Conservation (phyloP, 73 alveolate genomes). For the Paramecium biaurelia region DNA sequence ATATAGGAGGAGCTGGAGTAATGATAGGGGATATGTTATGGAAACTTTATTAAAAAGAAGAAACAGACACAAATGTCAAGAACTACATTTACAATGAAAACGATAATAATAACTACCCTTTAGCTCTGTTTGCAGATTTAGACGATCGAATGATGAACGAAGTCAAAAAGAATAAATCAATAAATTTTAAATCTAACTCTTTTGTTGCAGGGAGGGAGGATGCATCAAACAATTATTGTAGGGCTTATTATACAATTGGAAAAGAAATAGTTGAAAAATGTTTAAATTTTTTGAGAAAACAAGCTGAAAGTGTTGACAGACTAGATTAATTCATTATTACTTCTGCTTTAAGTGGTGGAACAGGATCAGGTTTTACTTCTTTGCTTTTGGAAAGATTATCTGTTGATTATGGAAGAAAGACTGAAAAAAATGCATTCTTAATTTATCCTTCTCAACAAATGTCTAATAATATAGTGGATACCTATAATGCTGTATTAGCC, state of each 20-base stretch:
- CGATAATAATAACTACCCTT: background rate
- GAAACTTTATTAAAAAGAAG: background rate
- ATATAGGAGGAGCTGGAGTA: slow-evolving; percentile 25
- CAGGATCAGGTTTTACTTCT: slow-evolving; percentile 56
- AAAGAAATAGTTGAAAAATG: slow-evolving; percentile 15
- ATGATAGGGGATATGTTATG: background rate
- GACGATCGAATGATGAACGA: background rate
- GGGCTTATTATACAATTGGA: slow-evolving; percentile 48
- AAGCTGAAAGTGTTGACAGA: slow-evolving; percentile 22
- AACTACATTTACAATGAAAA: background rate
- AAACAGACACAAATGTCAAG: background rate
- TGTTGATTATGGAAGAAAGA: slow-evolving; percentile 37
- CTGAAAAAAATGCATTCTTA: background rate
- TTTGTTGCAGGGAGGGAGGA: background rate
- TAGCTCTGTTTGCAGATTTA: background rate
- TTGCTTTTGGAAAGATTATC: slow-evolving; percentile 20
- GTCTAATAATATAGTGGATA: background rate
- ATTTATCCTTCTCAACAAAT: background rate
- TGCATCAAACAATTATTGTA: slow-evolving; percentile 51
- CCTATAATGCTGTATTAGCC: background rate
- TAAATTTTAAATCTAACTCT: background rate
- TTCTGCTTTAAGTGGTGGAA: slow-evolving; percentile 49
- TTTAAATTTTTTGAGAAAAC: slow-evolving; percentile 20
- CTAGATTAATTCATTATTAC: slow-evolving; percentile 17
- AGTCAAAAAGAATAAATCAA: background rate